phyloP scores from a whole-genome alignment of 345 rosid genomes.

The Tarenaya hassleriana region DNA sequence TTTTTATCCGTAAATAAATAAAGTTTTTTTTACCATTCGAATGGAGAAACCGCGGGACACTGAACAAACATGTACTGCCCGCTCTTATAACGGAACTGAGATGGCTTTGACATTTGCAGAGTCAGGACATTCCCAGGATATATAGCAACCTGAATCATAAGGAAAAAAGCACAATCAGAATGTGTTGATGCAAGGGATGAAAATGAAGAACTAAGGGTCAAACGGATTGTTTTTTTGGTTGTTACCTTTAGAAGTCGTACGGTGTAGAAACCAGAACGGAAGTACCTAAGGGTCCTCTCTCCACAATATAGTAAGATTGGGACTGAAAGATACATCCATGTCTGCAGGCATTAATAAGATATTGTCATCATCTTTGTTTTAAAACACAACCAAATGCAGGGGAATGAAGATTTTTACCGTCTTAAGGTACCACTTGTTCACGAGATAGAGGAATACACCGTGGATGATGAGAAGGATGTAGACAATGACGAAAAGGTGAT shows the following conservation, averaged over 20 bases:
- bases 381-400: not conserved
- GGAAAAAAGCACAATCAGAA: not conserved
- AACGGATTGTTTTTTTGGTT: conserved; percentile 18
- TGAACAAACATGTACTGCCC: conserved; percentile 99
- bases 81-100: conserved; percentile 83
- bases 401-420: conserved; percentile 51
- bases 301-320: conserved; percentile 82
- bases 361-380: not conserved
- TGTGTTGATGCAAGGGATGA: not conserved
- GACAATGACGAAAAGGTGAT: conserved; percentile 77
- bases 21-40: conserved; percentile 59
- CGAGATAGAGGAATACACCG: conserved; percentile 66
- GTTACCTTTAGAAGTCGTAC: conserved; percentile 79
- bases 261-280: conserved; percentile 74
- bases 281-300: conserved; percentile 80
- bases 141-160: conserved; percentile 67
- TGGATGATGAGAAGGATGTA: conserved; percentile 75
- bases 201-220: not conserved
- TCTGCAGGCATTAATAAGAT: conserved; percentile 39
- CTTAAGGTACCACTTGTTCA: conserved; percentile 65
- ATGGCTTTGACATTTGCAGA: conserved; percentile 92
- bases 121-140: conserved; percentile 95
- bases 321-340: conserved; percentile 96
- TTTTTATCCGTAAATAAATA: too few species aligned
- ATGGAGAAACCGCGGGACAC: conserved; percentile 97